Evolutionary conservation across 768 basidiomycete genomes (phyloP).

Genomic region (Auricularia sp.): DNA sequence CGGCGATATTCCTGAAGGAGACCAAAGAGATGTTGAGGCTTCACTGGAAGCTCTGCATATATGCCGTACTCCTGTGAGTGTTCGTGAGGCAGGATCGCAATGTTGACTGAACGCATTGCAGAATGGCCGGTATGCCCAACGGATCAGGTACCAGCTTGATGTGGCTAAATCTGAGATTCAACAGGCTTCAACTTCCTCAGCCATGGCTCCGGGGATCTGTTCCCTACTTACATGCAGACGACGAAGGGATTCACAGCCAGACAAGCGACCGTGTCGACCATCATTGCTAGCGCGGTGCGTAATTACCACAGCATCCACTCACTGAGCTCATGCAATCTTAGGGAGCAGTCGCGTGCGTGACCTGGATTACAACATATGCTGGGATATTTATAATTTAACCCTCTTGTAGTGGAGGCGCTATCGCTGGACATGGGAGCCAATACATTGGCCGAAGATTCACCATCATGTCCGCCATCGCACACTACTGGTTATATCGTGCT

Average conservation of each 20-base stretch:
- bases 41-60: conserved; percentile 79
- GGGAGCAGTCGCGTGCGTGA: conserved; percentile 36
- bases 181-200: conserved; percentile 47
- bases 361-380: conserved; percentile 2
- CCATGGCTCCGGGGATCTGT: conserved; percentile 43
- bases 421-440: conserved; percentile 66
- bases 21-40: conserved; percentile 62
- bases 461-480: conserved; percentile 34
- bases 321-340: conserved; percentile 8
- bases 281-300: conserved; percentile 63
- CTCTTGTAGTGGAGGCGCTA: conserved; percentile 43
- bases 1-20: conserved; percentile 62
- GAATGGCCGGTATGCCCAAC: background rate
- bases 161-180: background rate
- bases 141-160: background rate
- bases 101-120: background rate
- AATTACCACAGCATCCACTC: background rate
- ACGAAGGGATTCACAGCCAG: conserved; percentile 51
- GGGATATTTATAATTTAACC: background rate
- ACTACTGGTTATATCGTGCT: background rate
- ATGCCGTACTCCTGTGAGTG: conserved; percentile 67
- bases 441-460: conserved; percentile 77
- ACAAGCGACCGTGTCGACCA: conserved; percentile 62
- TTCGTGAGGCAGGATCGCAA: background rate
- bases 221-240: conserved; percentile 62